Conservation (phyloP, 306 rosid genomes). For the Pueraria montana region DNA sequence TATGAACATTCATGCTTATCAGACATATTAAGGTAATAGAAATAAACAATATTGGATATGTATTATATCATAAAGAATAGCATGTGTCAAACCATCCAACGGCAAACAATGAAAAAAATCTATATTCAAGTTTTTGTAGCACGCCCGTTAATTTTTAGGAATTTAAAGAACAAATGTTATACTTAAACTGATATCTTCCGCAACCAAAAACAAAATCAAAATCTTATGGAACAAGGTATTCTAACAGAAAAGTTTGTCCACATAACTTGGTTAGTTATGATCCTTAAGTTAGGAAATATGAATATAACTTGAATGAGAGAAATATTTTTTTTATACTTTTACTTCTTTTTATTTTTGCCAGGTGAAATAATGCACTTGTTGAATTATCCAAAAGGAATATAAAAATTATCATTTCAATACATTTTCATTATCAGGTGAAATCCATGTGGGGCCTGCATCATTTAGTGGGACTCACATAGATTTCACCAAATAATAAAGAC, state of each 20-base stretch:
- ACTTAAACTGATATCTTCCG: not conserved
- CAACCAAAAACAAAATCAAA: not conserved
- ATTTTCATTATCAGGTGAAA: not conserved
- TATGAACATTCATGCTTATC: too few species aligned
- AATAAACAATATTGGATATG: not conserved
- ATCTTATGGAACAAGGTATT: not conserved
- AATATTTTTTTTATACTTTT: not conserved
- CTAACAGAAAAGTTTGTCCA: conserved; percentile 1
- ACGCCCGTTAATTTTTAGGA: not conserved
- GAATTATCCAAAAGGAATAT: conserved; percentile 6
- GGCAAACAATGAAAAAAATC: not conserved
- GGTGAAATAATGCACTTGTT: conserved; percentile 14
- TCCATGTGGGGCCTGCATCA: not conserved
- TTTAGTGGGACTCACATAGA: not conserved
- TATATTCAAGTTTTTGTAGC: not conserved
- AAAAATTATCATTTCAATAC: not conserved
- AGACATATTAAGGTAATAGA: too few species aligned
- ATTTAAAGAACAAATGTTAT: not conserved
- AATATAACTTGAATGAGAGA: too few species aligned
- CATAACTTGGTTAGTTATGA: conserved; percentile 14
- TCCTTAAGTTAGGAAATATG: not conserved
- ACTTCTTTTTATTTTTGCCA: not conserved
- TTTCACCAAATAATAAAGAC: not conserved
- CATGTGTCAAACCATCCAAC: conserved; percentile 30
- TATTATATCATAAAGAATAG: not conserved